phyloP scores from a whole-genome alignment of 108 stramenopile species.

The Cyclotella kingstonii region DNA sequence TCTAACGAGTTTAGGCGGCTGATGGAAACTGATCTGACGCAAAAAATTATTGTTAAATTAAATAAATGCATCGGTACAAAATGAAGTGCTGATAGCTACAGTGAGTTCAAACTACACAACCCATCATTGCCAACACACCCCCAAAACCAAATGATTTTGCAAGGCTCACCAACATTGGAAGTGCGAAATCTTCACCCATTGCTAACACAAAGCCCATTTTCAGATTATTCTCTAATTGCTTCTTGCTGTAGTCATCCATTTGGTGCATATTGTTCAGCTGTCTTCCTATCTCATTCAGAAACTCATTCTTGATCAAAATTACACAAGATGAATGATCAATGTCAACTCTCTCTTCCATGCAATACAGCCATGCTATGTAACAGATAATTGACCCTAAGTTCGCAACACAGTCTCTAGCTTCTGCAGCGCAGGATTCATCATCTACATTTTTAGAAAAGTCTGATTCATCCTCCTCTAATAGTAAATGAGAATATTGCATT shows the following conservation, averaged over 20 bases:
- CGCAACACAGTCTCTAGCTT: conserved; percentile 35
- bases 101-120: background rate
- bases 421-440: conserved; percentile 30
- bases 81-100: too few species aligned
- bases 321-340: conserved; percentile 13
- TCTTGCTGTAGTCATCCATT: conserved; percentile 13
- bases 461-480: conserved; percentile 21
- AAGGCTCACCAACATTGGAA: conserved; percentile 14
- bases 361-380: conserved; percentile 39
- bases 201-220: conserved; percentile 20
- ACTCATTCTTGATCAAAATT: conserved; percentile 25
- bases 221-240: conserved; percentile 14
- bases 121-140: conserved; percentile 5
- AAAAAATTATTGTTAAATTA: too few species aligned
- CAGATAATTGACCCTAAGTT: conserved; percentile 29
- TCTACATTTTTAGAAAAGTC: conserved; percentile 6
- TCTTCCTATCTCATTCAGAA: conserved; percentile 23
- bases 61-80: too few species aligned
- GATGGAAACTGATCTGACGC: too few species aligned
- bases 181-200: conserved; percentile 30
- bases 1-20: too few species aligned
- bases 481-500: conserved; percentile 30
- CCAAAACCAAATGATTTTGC: conserved; percentile 19
- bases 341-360: conserved; percentile 19
- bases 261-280: conserved; percentile 29